Evolutionary conservation across 805 yeast species (phyloP).

Genomic region (Lipomyces sp.): DNA sequence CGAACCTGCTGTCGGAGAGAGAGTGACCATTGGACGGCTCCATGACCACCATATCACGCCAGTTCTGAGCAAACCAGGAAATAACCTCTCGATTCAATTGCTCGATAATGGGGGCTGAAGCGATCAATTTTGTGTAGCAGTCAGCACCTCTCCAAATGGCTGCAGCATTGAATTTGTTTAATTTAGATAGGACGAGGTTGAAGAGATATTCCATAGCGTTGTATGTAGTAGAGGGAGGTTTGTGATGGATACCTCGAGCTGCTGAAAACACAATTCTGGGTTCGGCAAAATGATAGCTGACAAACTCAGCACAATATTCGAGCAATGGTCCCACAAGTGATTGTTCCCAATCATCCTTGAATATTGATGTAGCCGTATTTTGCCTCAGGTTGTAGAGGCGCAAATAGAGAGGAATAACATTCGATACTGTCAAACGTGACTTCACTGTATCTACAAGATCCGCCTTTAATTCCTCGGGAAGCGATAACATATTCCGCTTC

Average conservation of each 20-base stretch:
- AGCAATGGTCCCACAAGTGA: conserved; percentile 26
- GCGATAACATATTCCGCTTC: conserved; percentile 29
- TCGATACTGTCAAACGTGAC: conserved; percentile 20
- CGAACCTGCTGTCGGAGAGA: conserved; percentile 10
- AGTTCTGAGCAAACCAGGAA: conserved; percentile 28
- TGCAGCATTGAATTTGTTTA: conserved; percentile 24
- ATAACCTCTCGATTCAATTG: conserved; percentile 12
- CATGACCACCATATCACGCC: conserved; percentile 29
- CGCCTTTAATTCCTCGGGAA: conserved; percentile 23
- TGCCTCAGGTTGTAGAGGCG: conserved; percentile 24
- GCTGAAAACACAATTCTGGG: conserved; percentile 34
- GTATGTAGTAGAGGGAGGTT: conserved; percentile 23
- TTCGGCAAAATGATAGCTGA: conserved; percentile 25
- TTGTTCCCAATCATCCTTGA: conserved; percentile 33
- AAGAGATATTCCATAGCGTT: conserved; percentile 30
- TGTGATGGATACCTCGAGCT: conserved; percentile 22
- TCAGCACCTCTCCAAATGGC: conserved; percentile 35
- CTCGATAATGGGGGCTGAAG: conserved; percentile 24
- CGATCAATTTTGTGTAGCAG: conserved; percentile 26
- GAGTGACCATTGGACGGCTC: neutral
- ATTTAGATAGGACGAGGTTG: conserved; percentile 3
- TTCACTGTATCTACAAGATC: conserved; percentile 31
- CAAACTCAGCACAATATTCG: conserved; percentile 22
- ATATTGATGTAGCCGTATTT: conserved; percentile 27
- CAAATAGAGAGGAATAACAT: conserved; percentile 28